Conservation (phyloP, 208 protist genomes). For the Acanthamoeba lugdunensis region DNA sequence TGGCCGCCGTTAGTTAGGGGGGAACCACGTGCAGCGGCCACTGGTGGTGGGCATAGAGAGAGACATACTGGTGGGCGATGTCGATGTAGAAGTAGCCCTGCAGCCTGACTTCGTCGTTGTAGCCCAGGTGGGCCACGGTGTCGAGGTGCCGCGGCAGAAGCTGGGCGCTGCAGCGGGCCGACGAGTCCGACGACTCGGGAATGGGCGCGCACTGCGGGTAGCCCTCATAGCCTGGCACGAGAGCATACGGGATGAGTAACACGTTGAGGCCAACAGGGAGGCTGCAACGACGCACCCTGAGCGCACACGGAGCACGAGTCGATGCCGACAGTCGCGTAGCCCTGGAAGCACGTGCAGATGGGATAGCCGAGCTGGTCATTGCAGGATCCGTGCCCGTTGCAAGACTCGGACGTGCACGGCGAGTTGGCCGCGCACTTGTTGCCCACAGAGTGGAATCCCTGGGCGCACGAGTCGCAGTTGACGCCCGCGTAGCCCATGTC, state of each 20-base stretch:
- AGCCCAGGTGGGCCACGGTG: conserved; percentile 59
- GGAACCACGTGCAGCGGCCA: neutral
- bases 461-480: conserved; percentile 58
- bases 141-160: conserved; percentile 49
- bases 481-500: conserved; percentile 48
- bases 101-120: conserved; percentile 62
- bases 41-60: neutral
- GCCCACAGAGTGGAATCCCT: conserved; percentile 24
- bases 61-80: neutral
- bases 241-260: neutral
- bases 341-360: conserved; percentile 49
- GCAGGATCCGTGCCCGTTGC: conserved; percentile 69
- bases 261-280: neutral
- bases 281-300: neutral
- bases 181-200: conserved; percentile 16
- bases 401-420: neutral
- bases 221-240: conserved; percentile 18
- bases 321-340: conserved; percentile 63
- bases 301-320: conserved; percentile 69
- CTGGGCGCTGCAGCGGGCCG: conserved; percentile 53
- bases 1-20: too few species aligned
- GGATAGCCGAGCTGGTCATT: conserved; percentile 53
- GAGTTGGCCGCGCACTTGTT: conserved; percentile 16
- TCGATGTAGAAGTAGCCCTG: conserved; percentile 72
- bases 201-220: conserved; percentile 16